Evolutionary conservation across 73 alveolate genomes (phyloP).

Genomic region (Symbiodinium pilosum): DNA sequence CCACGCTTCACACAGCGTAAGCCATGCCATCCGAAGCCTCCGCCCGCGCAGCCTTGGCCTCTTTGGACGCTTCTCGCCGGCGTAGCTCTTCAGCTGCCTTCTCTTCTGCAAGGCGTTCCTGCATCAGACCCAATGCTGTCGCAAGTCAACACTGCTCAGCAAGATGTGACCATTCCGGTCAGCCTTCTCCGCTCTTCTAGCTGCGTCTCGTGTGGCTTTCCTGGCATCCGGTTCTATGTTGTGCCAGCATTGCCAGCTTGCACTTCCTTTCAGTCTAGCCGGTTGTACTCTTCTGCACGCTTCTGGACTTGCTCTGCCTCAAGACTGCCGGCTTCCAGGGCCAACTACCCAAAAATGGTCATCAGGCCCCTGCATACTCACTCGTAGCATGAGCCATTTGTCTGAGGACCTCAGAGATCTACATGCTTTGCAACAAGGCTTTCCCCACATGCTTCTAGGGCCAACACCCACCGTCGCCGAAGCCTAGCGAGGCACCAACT

Average conservation of each 20-base stretch:
- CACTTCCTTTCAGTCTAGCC: not conserved
- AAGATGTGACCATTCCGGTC: not conserved
- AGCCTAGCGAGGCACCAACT: not conserved
- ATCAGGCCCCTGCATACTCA: slow-evolving; percentile 11
- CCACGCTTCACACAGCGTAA: not conserved
- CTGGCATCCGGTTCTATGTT: not conserved
- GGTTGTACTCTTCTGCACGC: slow-evolving; percentile 60
- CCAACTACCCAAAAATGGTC: too few relatives aligned
- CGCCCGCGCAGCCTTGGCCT: slow-evolving; percentile 60
- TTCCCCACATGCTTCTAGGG: not conserved
- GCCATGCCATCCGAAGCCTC: not conserved
- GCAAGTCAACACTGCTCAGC: not conserved
- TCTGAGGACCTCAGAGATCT: slow-evolving; percentile 7
- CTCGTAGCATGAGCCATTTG: slow-evolving; percentile 89
- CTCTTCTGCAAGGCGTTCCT: slow-evolving; percentile 76
- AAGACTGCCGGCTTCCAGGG: too few relatives aligned
- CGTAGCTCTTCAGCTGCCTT: slow-evolving; percentile 54
- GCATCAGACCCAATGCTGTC: not conserved
- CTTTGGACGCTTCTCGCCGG: slow-evolving; percentile 1
- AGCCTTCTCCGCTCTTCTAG: slow-evolving; percentile 61
- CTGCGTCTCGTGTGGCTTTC: slow-evolving; percentile 84
- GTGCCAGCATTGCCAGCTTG: not conserved
- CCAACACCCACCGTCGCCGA: not conserved
- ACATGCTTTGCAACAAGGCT: not conserved
- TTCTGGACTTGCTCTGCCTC: slow-evolving; percentile 82